Percentiles rank a stretch among this genome's conserved stretches.
phyloP scores from a whole-genome alignment of 2,329 filamentous ascomycete species.

The Ophiosphaerella korrae region DNA sequence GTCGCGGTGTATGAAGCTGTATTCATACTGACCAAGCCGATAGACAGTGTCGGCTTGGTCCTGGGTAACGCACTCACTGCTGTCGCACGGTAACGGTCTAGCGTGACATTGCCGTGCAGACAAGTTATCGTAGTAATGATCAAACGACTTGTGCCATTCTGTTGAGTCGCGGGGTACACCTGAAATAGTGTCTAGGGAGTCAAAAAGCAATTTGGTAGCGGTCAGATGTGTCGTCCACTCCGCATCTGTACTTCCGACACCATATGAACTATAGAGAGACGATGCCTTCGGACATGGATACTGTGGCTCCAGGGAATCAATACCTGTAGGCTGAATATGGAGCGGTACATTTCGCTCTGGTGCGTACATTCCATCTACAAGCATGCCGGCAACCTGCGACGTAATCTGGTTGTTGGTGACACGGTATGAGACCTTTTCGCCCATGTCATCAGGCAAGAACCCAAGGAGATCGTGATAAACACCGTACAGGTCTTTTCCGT shows the following conservation, averaged over 20 bases:
- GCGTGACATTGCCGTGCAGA: slow-evolving; percentile 77
- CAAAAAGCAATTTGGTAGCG: slow-evolving; percentile 61
- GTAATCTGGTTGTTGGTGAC: slow-evolving; percentile 86
- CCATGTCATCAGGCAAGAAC: slow-evolving; percentile 64
- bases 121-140: slow-evolving; percentile 86
- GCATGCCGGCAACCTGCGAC: slow-evolving; percentile 76
- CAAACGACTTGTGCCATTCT: slow-evolving; percentile 73
- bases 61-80: slow-evolving; percentile 66
- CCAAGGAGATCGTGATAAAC: slow-evolving; percentile 73
- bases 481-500: slow-evolving; percentile 76
- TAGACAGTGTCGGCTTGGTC: slow-evolving; percentile 71
- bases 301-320: slow-evolving; percentile 76
- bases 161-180: slow-evolving; percentile 62
- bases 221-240: slow-evolving; percentile 70
- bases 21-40: slow-evolving; percentile 79
- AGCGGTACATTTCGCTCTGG: slow-evolving; percentile 41
- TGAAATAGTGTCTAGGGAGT: slow-evolving; percentile 68
- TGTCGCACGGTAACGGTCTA: slow-evolving; percentile 72
- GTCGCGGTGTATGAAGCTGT: slow-evolving; percentile 77
- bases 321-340: slow-evolving; percentile 56
- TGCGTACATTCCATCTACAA: slow-evolving; percentile 68
- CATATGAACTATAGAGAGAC: slow-evolving; percentile 52
- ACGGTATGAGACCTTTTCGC: slow-evolving; percentile 63
- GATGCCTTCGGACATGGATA: slow-evolving; percentile 67
- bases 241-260: slow-evolving; percentile 48